Conservation (phyloP, 2,329 filamentous ascomycete species). For the Hirsutella rhossiliensis region DNA sequence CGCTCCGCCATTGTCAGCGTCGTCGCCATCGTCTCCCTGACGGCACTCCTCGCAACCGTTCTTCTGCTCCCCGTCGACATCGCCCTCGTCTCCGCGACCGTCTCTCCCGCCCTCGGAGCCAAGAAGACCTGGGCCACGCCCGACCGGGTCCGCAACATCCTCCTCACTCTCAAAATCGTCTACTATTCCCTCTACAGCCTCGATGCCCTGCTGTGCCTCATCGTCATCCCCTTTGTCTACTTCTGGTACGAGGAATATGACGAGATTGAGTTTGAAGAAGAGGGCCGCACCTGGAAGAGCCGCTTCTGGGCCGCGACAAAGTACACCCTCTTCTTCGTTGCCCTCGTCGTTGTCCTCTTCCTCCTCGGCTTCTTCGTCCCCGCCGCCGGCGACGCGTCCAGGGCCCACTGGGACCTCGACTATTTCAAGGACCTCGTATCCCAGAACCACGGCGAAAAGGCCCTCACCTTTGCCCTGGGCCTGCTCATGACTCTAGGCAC, state of each 20-base stretch:
- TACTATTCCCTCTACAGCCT: constrained; percentile 91
- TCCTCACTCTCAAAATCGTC: constrained; percentile 70
- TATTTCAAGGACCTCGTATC: constrained; percentile 79
- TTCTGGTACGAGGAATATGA: constrained; percentile 98
- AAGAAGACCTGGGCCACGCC: constrained; percentile 96
- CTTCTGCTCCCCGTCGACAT: constrained; percentile 91
- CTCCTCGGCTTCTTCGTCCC: constrained; percentile 91
- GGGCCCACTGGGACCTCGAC: constrained; percentile 67
- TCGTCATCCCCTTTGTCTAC: constrained; percentile 91
- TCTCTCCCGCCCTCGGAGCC: constrained; percentile 57
- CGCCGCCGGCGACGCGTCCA: constrained; percentile 53
- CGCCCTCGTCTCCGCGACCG: constrained; percentile 84
- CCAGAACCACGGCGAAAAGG: constrained; percentile 77
- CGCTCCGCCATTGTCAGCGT: constrained; percentile 70
- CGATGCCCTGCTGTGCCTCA: constrained; percentile 77
- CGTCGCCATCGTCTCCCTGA: constrained; percentile 78
- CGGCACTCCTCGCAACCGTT: constrained; percentile 79
- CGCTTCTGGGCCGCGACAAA: constrained; percentile 77
- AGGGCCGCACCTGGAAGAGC: constrained; percentile 56
- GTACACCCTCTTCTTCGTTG: constrained; percentile 78
- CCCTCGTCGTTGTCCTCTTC: constrained; percentile 72
- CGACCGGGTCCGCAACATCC: constrained; percentile 63
- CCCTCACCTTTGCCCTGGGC: constrained; percentile 79
- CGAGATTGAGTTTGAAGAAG: constrained; percentile 77
- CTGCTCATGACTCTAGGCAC: constrained; percentile 82